Base-by-base conservation (phyloP, 2,329 filamentous ascomycete genomes). In the Pleoardoris graminearum region DNA sequence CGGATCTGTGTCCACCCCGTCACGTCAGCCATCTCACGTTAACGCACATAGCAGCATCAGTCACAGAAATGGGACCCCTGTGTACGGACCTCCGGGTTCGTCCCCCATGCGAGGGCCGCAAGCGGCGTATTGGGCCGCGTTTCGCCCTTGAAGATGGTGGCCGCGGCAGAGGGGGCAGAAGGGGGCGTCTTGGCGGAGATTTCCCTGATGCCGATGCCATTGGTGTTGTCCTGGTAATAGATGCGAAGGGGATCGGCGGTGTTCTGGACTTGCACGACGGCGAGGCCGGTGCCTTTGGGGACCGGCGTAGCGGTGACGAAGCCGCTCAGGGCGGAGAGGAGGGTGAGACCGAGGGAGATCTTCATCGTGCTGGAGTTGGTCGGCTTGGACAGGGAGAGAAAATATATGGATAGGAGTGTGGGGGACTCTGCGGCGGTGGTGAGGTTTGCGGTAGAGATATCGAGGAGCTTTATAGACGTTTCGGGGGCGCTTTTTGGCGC, bases 1-100 rank as follows among this genome's bases (percentile, higher is more conserved):
- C 48, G 48, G 39, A 51, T 45, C 48, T 51, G 37, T 27, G 21
- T n/a, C n/a, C n/a, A n/a, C 19, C 27, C 39, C 7, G 14, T n/a
- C n/a, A n/a, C n/a, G n/a, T n/a, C n/a, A n/a, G n/a, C n/a, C n/a
- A n/a, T n/a, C n/a, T n/a, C n/a, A n/a, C n/a, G n/a, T n/a, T n/a
- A n/a, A n/a, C n/a, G n/a, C n/a, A n/a, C n/a, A n/a, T n/a, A n/a
- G n/a, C n/a, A n/a, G n/a, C n/a, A n/a, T n/a, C n/a, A n/a, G n/a
- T n/a, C n/a, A n/a, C 10, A n/a, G 27, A 12, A 11, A 27, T 27
- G 8, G 23, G 7, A 17, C n/a, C n/a, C n/a, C n/a, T n/a, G n/a
- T n/a, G n/a, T 23, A 21, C 21, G 7, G 4, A 17, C 16, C 37
- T 41, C 6, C 7, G 16, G 37, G 21, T 23, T 22, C 12, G 39